Evolutionary conservation across 139 green algal species (phyloP).

Genomic region (Chlorella sp.): DNA sequence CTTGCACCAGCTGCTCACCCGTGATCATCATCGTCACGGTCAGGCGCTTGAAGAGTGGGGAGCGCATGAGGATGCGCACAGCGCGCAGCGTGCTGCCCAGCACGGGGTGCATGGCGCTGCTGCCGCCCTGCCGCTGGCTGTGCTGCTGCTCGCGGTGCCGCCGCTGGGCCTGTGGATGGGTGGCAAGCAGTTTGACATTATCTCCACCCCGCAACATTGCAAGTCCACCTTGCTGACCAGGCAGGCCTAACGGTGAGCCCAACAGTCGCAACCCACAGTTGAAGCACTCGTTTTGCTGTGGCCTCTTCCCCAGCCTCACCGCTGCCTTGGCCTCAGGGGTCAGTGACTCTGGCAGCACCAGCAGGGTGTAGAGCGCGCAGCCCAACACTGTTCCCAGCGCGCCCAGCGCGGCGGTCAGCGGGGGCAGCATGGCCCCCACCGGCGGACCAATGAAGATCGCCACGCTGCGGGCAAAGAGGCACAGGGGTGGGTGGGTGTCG

Average conservation of each 20-base stretch:
- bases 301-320: slow-evolving; percentile 15
- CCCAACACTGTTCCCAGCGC: not conserved
- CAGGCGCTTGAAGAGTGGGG: slow-evolving; percentile 61
- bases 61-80: slow-evolving; percentile 59
- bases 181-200: too few relatives aligned
- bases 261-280: not conserved
- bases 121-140: not conserved
- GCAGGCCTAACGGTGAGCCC: not conserved
- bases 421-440: slow-evolving; percentile 37
- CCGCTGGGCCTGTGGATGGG: not conserved
- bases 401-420: slow-evolving; percentile 11
- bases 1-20: not conserved
- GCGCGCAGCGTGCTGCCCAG: slow-evolving; percentile 23
- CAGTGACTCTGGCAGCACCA: slow-evolving; percentile 54
- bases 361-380: slow-evolving; percentile 26
- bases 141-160: slow-evolving; percentile 3
- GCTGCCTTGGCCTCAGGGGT: not conserved
- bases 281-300: too few relatives aligned
- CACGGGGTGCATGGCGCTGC: not conserved
- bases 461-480: slow-evolving; percentile 1
- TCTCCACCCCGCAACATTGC: too few relatives aligned
- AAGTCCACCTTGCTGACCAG: not conserved
- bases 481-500: not conserved
- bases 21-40: slow-evolving; percentile 63
- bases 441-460: slow-evolving; percentile 43